A percentile compares a stretch with the other conserved stretches of the same genome.
phyloP scores from a whole-genome alignment of 2,329 filamentous ascomycete species.

The Pseudocercospora pini-densiflorae region DNA sequence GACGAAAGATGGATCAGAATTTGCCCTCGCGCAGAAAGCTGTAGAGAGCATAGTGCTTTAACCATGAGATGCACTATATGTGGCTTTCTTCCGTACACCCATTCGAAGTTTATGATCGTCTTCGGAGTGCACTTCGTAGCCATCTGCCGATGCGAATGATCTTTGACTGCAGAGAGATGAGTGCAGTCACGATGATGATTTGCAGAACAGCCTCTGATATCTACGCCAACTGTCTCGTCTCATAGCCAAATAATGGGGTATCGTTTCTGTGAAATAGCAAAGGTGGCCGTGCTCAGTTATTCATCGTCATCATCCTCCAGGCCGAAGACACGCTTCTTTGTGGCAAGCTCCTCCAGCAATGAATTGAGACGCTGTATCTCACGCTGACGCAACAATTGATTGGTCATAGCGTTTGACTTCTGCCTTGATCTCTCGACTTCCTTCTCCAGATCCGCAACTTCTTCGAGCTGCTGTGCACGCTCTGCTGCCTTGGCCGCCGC shows the following conservation, averaged over 20 bases:
- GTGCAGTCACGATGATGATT: neutral
- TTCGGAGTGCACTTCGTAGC: neutral
- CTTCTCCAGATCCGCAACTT: slow-evolving; percentile 60
- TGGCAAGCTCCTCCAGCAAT: slow-evolving; percentile 57
- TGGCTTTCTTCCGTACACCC: neutral
- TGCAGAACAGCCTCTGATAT: neutral
- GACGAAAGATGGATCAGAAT: neutral
- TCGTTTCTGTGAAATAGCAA: neutral
- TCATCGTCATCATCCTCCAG: slow-evolving; percentile 37
- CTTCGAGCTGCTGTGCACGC: slow-evolving; percentile 53
- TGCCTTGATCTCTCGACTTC: slow-evolving; percentile 49
- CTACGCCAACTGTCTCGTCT: too few relatives aligned
- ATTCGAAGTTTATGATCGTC: neutral
- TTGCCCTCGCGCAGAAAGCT: neutral
- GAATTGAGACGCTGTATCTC: slow-evolving; percentile 55
- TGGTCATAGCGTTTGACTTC: slow-evolving; percentile 47
- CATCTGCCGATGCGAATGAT: neutral
- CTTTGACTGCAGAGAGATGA: neutral
- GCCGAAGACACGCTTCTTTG: slow-evolving; percentile 54
- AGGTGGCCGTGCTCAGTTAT: neutral
- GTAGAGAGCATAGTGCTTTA: neutral
- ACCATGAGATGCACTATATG: neutral
- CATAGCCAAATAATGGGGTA: neutral
- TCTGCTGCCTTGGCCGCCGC: slow-evolving; percentile 54
- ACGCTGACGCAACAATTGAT: slow-evolving; percentile 55